Base-by-base conservation (phyloP, 2,329 filamentous ascomycete species). In the Apiospora arundinis region DNA sequence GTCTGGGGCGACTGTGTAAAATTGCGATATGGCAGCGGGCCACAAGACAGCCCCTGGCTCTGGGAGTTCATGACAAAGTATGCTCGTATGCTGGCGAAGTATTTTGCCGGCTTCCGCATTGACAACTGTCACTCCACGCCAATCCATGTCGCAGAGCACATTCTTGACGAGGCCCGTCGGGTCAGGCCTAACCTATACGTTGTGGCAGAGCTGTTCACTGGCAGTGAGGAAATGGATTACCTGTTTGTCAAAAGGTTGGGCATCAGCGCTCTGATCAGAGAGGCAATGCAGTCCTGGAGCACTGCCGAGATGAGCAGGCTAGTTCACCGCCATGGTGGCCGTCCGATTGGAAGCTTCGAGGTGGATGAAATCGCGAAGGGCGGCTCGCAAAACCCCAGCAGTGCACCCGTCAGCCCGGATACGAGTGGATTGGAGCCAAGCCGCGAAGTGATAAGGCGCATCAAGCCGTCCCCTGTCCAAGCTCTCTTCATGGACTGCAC, bases 1-100 rank as follows among this genome's bases (percentile, higher is more conserved):
- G 93, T 98, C 42, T 99, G 96, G 96, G 95, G 95, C 18, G 96
- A 99, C 80, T 99, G 97, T 80, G 96, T 98, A 74, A 99, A 99
- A 85, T 88, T 99, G 69, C 92, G 96, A 23, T 99, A 98, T 79
- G 96, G 96, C 45, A 87, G 85, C 37, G 87, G 90, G 0, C 93
- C 92, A 0, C 83, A 95, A 69, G 96, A 98, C 80, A 98, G 92
- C 77, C 95, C 96, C 0, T 99, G 91, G 85, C 85, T 99, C 11
- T 99, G 96, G 96, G 91, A 97, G 11, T 94, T 94, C 80, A 99
- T 99, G 95, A 93, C 93, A 48, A 91, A 92, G 76, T 99, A 99
- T 80, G 97, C 95, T 4, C 91, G 92, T 48, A 88, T 96, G 79
- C 92, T 99, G 87, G 96, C 97, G 71, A 97, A 95, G 80, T 95